phyloP scores from a whole-genome alignment of 192 early-diverging fungal genomes.

The Coemansia sp. region DNA sequence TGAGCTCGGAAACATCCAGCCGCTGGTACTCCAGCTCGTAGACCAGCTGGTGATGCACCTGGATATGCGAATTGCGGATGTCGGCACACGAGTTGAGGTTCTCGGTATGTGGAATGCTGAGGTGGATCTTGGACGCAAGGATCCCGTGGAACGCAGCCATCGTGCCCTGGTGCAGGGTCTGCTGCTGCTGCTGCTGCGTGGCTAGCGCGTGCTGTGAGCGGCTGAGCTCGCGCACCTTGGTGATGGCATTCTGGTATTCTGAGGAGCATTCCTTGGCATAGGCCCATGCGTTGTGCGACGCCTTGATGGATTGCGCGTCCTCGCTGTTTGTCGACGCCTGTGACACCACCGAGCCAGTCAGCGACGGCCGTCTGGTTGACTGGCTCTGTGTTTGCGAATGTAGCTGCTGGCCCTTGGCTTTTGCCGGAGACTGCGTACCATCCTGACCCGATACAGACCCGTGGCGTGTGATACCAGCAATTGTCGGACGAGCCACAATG shows the following conservation, averaged over 20 bases:
- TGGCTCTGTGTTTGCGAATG: background rate
- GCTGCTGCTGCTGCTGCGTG: background rate
- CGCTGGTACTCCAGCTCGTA: constrained; percentile 39
- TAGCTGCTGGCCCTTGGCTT: constrained; percentile 2
- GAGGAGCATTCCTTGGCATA: constrained; percentile 23
- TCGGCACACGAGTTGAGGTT: constrained; percentile 8
- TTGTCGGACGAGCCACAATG: constrained; percentile 37
- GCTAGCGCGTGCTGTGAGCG: background rate
- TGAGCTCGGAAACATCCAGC: background rate
- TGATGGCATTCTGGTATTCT: constrained; percentile 35
- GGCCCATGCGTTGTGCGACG: constrained; percentile 27
- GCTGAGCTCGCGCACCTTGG: constrained; percentile 28
- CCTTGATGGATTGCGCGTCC: constrained; percentile 19
- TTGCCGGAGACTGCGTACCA: background rate
- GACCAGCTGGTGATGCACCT: constrained; percentile 47
- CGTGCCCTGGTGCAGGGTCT: background rate
- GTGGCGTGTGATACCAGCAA: background rate
- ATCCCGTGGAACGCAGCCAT: constrained; percentile 22
- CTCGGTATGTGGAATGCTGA: constrained; percentile 8
- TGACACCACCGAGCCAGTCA: constrained; percentile 5
- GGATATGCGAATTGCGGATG: constrained; percentile 48
- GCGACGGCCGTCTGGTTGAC: constrained; percentile 3
- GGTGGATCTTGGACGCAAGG: constrained; percentile 1
- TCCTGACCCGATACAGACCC: background rate
- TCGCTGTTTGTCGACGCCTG: constrained; percentile 25